Conservation (phyloP, 2,329 filamentous ascomycete species). For the Colletotrichum plurivorum region DNA sequence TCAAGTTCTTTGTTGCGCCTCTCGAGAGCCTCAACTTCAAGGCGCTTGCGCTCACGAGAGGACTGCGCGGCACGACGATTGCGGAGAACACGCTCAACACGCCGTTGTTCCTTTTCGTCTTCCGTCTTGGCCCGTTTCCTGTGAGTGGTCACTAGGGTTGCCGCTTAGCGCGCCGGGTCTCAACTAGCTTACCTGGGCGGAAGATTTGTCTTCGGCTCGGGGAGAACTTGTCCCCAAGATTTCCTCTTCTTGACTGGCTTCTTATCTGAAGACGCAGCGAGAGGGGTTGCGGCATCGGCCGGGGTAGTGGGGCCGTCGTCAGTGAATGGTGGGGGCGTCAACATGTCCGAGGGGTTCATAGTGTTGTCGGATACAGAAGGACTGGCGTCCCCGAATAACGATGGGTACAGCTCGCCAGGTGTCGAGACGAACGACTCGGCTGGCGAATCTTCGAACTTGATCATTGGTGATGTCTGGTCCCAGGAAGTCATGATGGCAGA, state of each 20-base stretch:
- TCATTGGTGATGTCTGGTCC: conserved; percentile 56
- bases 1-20: conserved; percentile 80
- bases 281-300: not conserved
- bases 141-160: not conserved
- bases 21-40: conserved; percentile 89
- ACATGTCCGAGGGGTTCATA: conserved; percentile 63
- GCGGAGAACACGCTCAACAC: conserved; percentile 95
- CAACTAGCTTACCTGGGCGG: conserved; percentile 79
- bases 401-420: conserved; percentile 63
- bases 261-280: conserved; percentile 66
- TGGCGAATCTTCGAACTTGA: conserved; percentile 69
- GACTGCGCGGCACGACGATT: conserved; percentile 98
- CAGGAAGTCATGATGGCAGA: conserved; percentile 56
- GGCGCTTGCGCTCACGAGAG: conserved; percentile 91
- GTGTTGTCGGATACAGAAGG: conserved; percentile 49
- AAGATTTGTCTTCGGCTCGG: conserved; percentile 95
- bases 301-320: conserved; percentile 43
- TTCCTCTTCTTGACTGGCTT: conserved; percentile 93
- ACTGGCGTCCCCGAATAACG: conserved; percentile 58
- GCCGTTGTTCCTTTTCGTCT: conserved; percentile 98
- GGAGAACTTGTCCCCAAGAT: conserved; percentile 98
- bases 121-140: conserved; percentile 99
- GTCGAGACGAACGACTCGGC: conserved; percentile 68
- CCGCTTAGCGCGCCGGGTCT: not conserved
- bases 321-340: conserved; percentile 61